Conservation (phyloP, 106 monocot species). For the Xerophyta viscosa region DNA sequence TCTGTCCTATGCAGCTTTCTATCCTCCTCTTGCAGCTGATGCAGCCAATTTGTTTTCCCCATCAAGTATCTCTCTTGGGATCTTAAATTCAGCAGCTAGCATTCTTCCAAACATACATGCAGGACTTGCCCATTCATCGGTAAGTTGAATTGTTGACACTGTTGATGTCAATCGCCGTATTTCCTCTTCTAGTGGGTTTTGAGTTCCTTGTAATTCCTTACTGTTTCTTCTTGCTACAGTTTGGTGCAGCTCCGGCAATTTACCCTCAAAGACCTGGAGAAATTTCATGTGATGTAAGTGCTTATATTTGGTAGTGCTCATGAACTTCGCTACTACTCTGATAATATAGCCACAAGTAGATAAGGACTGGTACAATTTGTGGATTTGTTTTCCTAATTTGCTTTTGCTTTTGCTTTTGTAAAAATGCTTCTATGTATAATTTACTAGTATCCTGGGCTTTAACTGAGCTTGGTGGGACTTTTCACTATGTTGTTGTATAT, state of each 20-base stretch:
- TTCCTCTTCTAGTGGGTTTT: too few species aligned
- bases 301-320: too few species aligned
- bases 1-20: constrained; percentile 29
- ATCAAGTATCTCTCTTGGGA: constrained; percentile 23
- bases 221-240: constrained; percentile 16
- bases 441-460: too few species aligned
- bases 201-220: too few species aligned
- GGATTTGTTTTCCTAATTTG: too few species aligned
- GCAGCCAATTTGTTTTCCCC: constrained; percentile 22
- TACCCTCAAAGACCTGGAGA: constrained; percentile 93
- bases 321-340: too few species aligned
- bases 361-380: too few species aligned
- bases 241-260: constrained; percentile 23
- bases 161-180: not conserved
- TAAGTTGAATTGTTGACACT: constrained; percentile 17
- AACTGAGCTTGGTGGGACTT: too few species aligned
- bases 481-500: too few species aligned
- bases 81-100: constrained; percentile 40
- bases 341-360: too few species aligned
- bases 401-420: too few species aligned
- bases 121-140: constrained; percentile 30
- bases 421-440: too few species aligned
- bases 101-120: constrained; percentile 48
- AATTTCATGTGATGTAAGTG: constrained; percentile 84
- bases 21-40: constrained; percentile 23